Conservation (phyloP, 768 basidiomycete genomes). For the Suillus decipiens region DNA sequence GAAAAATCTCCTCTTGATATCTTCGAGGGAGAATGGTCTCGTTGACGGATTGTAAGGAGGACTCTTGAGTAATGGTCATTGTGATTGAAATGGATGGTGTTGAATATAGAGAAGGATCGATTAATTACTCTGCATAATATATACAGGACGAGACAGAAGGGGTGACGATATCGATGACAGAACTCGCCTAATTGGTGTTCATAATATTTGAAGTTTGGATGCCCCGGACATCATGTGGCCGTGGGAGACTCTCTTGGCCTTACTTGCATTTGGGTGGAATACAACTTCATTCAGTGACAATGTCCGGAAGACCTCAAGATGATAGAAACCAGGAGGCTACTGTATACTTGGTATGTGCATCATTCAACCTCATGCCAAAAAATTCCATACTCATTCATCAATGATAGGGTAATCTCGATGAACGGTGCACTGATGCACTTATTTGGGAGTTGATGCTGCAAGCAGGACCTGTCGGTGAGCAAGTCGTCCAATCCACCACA, state of each 20-base stretch:
- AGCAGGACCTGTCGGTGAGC: conserved; percentile 96
- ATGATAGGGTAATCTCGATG: conserved; percentile 91
- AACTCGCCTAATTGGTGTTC: neutral
- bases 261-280: neutral
- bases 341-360: conserved; percentile 69
- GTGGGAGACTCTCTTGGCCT: neutral
- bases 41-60: conserved; percentile 25
- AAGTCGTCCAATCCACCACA: neutral
- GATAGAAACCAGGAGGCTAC: conserved; percentile 93
- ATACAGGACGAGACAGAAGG: neutral
- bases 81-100: neutral
- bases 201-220: neutral
- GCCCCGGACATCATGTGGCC: neutral
- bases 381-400: conserved; percentile 8
- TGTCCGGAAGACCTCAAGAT: conserved; percentile 62
- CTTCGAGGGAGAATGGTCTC: conserved; percentile 47
- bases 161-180: neutral
- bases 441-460: conserved; percentile 99
- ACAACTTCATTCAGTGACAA: conserved; percentile 9
- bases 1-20: conserved; percentile 59
- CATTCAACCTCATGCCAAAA: neutral
- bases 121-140: conserved; percentile 3
- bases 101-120: neutral
- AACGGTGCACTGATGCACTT: conserved; percentile 89
- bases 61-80: conserved; percentile 8